Evolutionary conservation across 768 basidiomycete genomes (phyloP), one percentile per base, ranked within the genome.

Genomic region (Boletellus sp.): DNA sequence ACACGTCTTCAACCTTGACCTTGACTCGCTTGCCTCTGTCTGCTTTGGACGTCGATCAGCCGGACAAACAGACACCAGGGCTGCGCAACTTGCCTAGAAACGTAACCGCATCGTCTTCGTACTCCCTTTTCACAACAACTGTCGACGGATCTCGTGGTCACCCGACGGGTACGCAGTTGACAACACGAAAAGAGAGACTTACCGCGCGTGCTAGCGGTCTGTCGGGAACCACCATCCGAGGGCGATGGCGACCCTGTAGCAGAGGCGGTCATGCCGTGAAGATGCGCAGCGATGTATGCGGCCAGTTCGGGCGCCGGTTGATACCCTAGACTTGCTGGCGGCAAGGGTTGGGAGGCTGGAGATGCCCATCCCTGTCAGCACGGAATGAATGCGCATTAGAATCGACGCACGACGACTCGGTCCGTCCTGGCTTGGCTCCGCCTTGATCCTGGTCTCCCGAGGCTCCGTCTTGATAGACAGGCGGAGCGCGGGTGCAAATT

Each of bases 21-120:
- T 62, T 62, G 39, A 62, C 43, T 11, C 35, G 57, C 39, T 58
- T 63, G 15, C 40, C 37, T 23, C 38, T 33, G 16, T 43, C 62
- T 55, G 9, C 16, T n/a, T 12, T 15, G 24, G 8, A 22, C 20
- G 5, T 40, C 38, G 26, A 38, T 50, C 37, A 45, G 28, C 11
- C 4, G 19, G 9, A 26, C 9, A 6, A n/a, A 10, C 12, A 34
- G 19, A 23, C 3, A 39, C 3, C 28, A 13, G 4, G 16, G 6
- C 3, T 20, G 23, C 4, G 8, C 5, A 10, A 50, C 53, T 6
- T 48, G 61, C 55, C 41, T n/a, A 34, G 24, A 35, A 34, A 37
- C 3, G 33, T 7, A 6, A 22, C 0, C 20, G 13, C 22, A 15
- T 47, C 59, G 2, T 58, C 62, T 20, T 58, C 58, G 0, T 42